Base-by-base conservation (phyloP, 345 rosid genomes). In the Firmiana major region DNA sequence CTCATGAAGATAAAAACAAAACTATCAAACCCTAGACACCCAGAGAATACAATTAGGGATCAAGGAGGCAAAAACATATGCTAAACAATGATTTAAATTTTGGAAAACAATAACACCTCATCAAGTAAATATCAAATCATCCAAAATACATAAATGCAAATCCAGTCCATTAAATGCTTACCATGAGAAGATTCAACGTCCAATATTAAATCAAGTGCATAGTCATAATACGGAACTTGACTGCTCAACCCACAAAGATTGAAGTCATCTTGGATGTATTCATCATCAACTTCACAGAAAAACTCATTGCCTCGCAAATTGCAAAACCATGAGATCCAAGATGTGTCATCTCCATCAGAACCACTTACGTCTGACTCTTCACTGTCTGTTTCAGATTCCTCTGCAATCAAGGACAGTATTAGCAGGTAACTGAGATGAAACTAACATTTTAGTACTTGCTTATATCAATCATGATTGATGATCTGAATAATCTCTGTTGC, bases 281-380 rank as follows among this genome's bases (percentile, higher is more conserved):
- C 97, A 49, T 95, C 99, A 88, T 95, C 99, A 71, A 95, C 94
- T 85, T 95, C 99, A 82, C 97, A 95, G 81, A 92, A 95, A 77
- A 95, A 93, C 78, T 95, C 99, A 79, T 95, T 95, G 74, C 99
- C 98, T 51, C 97, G 80, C 87, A 95, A 89, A 80, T 90, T 95
- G 88, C 99, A 93, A 80, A 95, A 95, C 99, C 99, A 95, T 6
- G 99, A 91, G 83, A 95, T 93, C 99, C 99, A 95, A 11, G 98
- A 92, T 4, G 99, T 93, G 68, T 92, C 96, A 66, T 89, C 99
- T 63, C 92, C 99, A 46, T 93, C 97, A 11, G 98, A 93, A 63
- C 94, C 98, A 83, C 97, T 95, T 71, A 89, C 92, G 46, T 78
- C 80, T 21, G 80, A 78, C 26, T 71, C 80, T 71, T 78, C 80